phyloP scores from a whole-genome alignment of 306 rosid species.

The Inga laurina region DNA sequence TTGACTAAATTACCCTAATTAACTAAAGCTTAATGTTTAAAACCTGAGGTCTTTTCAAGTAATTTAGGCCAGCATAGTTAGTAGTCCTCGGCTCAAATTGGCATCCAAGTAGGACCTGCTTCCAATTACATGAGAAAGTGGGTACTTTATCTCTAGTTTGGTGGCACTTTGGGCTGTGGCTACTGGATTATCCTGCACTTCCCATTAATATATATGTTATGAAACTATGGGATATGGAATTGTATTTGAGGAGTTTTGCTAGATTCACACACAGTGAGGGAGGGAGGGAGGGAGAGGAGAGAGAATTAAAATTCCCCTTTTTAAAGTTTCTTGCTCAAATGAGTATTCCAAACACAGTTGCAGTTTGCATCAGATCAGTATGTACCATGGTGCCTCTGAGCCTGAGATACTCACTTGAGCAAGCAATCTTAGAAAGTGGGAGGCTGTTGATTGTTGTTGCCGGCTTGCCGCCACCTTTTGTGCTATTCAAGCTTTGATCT shows the following conservation, averaged over 20 bases:
- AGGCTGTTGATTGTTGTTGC: neutral
- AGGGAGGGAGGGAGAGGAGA: neutral
- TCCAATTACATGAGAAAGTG: neutral
- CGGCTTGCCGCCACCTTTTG: neutral
- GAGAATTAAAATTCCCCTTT: constrained; percentile 26
- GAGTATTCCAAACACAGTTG: constrained; percentile 75
- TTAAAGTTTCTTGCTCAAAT: constrained; percentile 96
- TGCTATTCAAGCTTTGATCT: neutral
- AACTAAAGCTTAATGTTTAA: constrained; percentile 13
- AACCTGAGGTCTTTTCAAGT: neutral
- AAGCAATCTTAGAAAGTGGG: constrained; percentile 60
- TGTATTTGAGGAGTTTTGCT: neutral
- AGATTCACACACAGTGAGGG: neutral
- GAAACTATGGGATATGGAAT: neutral
- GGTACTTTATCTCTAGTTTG: neutral
- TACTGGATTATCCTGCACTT: neutral
- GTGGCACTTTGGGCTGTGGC: neutral
- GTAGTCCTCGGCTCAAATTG: neutral
- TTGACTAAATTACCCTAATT: neutral
- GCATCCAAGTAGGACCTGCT: neutral
- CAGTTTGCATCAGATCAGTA: constrained; percentile 1
- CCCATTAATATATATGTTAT: neutral
- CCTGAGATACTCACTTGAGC: constrained; percentile 75
- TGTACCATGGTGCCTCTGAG: neutral
- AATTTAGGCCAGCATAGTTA: neutral